Evolutionary conservation across 2,329 filamentous ascomycete species (phyloP), one percentile per base, ranked within the genome.

Genomic region (Ceratocystis diversiconidia): DNA sequence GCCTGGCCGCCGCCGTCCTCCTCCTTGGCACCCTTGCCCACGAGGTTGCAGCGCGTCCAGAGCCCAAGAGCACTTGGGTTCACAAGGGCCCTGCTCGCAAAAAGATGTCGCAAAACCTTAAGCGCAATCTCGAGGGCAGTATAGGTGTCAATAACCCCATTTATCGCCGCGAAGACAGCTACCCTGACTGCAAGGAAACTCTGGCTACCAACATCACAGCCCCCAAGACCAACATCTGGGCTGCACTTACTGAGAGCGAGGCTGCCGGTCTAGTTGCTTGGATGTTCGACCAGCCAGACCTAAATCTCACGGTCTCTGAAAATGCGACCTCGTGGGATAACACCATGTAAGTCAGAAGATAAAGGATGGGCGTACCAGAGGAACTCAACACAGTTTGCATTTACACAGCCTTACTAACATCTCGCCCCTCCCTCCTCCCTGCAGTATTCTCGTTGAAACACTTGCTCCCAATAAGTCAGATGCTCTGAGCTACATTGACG

Each of bases 381-480:
- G 17, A 19, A 3, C 19, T n/a, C 1, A 19, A 2, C 17, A 2
- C 15, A 6, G 17, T 48, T n/a, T 19, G 44, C 44, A 48, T 17
- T 48, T 3, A 48, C 46, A 48, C 44, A 48, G 44, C 5, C n/a
- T 22, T 19, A 50, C 28, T 60, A 59, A 52, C 48, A 55, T 44
- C 5, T 19, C 17, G 2, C 28, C 22, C 10, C 2, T 10, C 32
- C 32, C 32, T 3, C 32, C 8, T 30, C 8, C 8, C 36, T 4
- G 12, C 25, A 68, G 67, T 30, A 60, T 68, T 22, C 65, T 68
- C 15, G 62, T 81, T 22, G 79, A 81, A 68, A 75, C 76, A 0
- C 71, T 82, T 1, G 77, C 74, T 41, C 72, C 76, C 6, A 82
- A 82, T 71, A 82, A 82, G 69, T 75, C 76, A 0, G 73, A 74